Percentiles rank a stretch among this genome's conserved stretches.
Evolutionary conservation across 2,329 filamentous ascomycete species (phyloP).

Genomic region (Rugonectria rugulosa): DNA sequence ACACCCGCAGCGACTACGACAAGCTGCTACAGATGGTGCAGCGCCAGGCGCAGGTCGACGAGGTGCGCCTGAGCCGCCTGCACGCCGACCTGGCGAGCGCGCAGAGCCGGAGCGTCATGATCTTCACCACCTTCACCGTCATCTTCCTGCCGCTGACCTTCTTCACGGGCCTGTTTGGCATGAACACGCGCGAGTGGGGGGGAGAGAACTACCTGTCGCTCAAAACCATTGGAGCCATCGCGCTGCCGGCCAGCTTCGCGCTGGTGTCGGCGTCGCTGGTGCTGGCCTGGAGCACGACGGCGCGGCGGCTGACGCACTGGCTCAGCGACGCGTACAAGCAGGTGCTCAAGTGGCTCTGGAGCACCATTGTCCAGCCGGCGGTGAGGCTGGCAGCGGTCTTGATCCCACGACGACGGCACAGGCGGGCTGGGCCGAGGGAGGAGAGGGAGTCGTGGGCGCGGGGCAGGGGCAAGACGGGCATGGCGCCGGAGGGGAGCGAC

Average conservation of each 20-base stretch:
- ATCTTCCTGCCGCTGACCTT: conserved; percentile 71
- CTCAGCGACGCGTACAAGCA: conserved; percentile 25
- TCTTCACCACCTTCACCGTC: conserved; percentile 70
- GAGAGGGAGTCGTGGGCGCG: conserved; percentile 22
- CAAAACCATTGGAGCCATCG: conserved; percentile 54
- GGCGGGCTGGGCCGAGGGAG: conserved; percentile 27
- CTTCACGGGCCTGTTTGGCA: conserved; percentile 71
- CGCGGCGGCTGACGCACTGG: conserved; percentile 43
- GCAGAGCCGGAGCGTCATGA: conserved; percentile 70
- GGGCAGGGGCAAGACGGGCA: conserved; percentile 17
- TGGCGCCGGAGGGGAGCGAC: conserved; percentile 47
- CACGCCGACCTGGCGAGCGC: conserved; percentile 69
- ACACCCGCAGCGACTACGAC: conserved; percentile 68
- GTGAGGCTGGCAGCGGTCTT: conserved; percentile 16
- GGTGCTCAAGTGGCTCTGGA: conserved; percentile 32
- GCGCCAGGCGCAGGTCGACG: conserved; percentile 71
- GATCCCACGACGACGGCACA: conserved; percentile 24
- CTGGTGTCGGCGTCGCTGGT: conserved; percentile 61
- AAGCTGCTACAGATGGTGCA: conserved; percentile 73
- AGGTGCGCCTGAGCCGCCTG: conserved; percentile 67
- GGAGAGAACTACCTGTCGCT: conserved; percentile 54
- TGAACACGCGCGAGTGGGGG: conserved; percentile 70
- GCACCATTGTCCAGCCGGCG: conserved; percentile 32
- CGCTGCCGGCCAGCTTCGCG: conserved; percentile 56
- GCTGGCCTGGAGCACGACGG: conserved; percentile 62